Evolutionary conservation across 1,284 basidiomycete species (phyloP).

Genomic region (Kwoniella shivajii): DNA sequence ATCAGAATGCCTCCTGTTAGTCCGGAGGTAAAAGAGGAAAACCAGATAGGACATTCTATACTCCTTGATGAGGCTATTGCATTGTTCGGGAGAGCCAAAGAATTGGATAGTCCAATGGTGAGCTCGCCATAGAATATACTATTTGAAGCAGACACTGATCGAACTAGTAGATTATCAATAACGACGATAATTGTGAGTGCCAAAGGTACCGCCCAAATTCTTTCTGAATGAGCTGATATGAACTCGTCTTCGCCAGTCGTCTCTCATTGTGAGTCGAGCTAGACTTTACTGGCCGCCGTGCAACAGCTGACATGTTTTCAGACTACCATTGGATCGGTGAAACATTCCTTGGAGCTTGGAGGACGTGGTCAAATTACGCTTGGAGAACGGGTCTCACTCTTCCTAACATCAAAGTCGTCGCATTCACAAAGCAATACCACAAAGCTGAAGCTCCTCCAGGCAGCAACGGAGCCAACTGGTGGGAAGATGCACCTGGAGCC

Average conservation of each 20-base stretch:
- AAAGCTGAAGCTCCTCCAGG: slow-evolving; percentile 16
- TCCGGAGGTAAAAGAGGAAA: slow-evolving; percentile 19
- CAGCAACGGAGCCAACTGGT: slow-evolving; percentile 10
- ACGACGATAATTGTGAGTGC: slow-evolving; percentile 35
- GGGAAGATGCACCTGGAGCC: slow-evolving; percentile 38
- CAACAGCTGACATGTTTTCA: slow-evolving; percentile 5
- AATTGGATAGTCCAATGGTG: slow-evolving; percentile 27
- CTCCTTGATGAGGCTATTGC: slow-evolving; percentile 17
- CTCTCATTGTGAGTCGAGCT: slow-evolving; percentile 31
- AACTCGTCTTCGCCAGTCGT: slow-evolving; percentile 23
- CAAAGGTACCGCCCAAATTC: not conserved
- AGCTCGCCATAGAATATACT: not conserved
- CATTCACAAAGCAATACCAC: slow-evolving; percentile 23
- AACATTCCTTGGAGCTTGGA: slow-evolving; percentile 39
- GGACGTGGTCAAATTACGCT: slow-evolving; percentile 29
- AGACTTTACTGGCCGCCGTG: no score
- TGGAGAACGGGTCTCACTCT: slow-evolving; percentile 18
- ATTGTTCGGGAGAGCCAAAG: slow-evolving; percentile 11
- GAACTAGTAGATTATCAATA: slow-evolving; percentile 28
- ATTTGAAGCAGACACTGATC: not conserved
- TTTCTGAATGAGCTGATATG: not conserved
- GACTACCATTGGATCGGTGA: slow-evolving; percentile 47
- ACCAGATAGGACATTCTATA: slow-evolving; percentile 21
- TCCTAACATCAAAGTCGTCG: slow-evolving; percentile 29
- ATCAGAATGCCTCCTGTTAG: slow-evolving; percentile 19